Evolutionary conservation across 148 eudicot genomes (phyloP), one percentile per base, ranked within the genome.

Genomic region (Pharnaceum exiguum): DNA sequence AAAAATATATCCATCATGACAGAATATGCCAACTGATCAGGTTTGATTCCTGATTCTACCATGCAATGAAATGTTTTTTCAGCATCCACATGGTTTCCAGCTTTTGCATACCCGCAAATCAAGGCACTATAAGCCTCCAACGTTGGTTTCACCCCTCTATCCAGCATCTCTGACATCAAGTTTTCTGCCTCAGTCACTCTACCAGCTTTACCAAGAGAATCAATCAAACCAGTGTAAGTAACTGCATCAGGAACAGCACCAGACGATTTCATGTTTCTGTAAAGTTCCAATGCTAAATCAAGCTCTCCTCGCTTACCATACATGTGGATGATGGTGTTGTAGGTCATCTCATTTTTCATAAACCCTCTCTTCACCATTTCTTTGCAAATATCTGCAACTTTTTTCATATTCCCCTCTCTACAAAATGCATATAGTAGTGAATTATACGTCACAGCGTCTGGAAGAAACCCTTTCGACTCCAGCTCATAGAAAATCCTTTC

Each of bases 391-490:
- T 76, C 76, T 31, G 77, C 75, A 33, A 85, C 95, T 77, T 84
- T 94, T 49, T 70, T 77, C 10, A 69, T 74, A 68, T 84, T 77
- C 32, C 96, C 99, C 61, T 85, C 96, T 76, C 89, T 86, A 40
- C 96, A 86, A 74, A 76, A 94, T 33, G 99, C 99, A 75, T 74
- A 79, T 13, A 94, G 69, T 43, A 94, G 66, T 36, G 99, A 89
- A 75, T 94, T 94, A 73, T 89, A 94, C 0, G 99, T 89, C 45
- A 94, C 96, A 27, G 96, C 96, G 67, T 94, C 99, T 7, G 99
- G 95, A 19, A 56, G 59, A 70, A 89, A 94, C 32, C 99, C 89
- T 73, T 86, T 94, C 8, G 78, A 58, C 69, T 81, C 77, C 65
- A 94, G 48, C 59, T 79, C 95, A 37, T 40, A 66, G 59, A 85